Percentiles rank a stretch among this genome's conserved stretches.
These are phyloP conservation scores for Neoscytalidium dimidiatum DNA, from an alignment of 2,329 filamentous ascomycete species.

Conservation along the genomic window DNA sequence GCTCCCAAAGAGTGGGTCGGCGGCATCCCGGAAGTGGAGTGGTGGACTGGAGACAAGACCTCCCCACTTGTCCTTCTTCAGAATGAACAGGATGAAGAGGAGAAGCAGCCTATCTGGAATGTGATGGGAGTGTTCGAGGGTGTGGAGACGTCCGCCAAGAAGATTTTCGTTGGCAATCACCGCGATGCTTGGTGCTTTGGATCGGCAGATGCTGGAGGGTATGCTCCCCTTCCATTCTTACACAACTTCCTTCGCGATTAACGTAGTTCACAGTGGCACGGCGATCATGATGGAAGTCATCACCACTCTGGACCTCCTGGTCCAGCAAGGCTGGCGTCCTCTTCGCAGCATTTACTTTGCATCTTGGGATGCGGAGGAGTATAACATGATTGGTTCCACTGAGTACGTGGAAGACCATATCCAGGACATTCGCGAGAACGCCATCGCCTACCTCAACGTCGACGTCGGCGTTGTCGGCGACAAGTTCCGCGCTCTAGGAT, in stretches of 20 bases:
- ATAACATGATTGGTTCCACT: constrained; percentile 91
- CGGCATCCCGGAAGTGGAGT: constrained; percentile 73
- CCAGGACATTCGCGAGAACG: constrained; percentile 70
- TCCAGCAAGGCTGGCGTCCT: constrained; percentile 79
- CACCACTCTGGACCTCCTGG: constrained; percentile 78
- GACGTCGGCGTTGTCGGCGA: constrained; percentile 77
- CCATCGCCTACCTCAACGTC: constrained; percentile 87
- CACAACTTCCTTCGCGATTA: neutral
- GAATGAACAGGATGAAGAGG: constrained; percentile 83
- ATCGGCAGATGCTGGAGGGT: constrained; percentile 72
- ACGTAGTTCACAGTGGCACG: constrained; percentile 64
- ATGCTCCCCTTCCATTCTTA: neutral
- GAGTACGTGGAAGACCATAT: constrained; percentile 90
- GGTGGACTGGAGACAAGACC: constrained; percentile 72
- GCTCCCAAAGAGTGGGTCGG: constrained; percentile 74
- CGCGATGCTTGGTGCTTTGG: constrained; percentile 92
- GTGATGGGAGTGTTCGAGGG: constrained; percentile 82
- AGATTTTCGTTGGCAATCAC: constrained; percentile 88
- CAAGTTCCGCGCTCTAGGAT: constrained; percentile 75
- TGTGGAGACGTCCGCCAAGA: constrained; percentile 80
- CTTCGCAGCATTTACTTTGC: constrained; percentile 95
- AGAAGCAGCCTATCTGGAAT: constrained; percentile 87
- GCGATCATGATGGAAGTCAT: constrained; percentile 89
- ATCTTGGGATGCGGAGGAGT: constrained; percentile 93
- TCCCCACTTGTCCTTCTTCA: constrained; percentile 79